Base-by-base conservation (phyloP, 768 basidiomycete species). In the Galerina sulciceps region DNA sequence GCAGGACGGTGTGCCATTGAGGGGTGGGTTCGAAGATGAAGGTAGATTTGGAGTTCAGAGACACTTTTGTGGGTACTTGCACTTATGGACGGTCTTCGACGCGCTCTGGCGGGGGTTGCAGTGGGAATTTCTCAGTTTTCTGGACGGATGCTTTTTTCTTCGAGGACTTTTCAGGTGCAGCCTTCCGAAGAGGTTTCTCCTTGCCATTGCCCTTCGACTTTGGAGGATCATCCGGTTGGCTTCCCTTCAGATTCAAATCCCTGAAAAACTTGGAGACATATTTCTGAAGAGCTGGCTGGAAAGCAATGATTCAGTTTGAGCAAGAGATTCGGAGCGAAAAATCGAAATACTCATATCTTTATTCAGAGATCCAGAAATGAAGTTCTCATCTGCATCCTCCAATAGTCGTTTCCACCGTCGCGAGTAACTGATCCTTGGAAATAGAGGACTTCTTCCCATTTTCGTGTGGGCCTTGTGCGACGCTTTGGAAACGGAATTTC, bases 1-100 rank as follows among this genome's bases (percentile, higher is more conserved):
- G 76, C 10, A 83, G 62, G 10, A 75, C 71, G 47, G 74, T 68
- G 66, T 89, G 85, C 89, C 89, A 90, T 45, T 81, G 78, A 2
- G 87, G 69, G 37, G 65, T 70, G 1, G 80, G 79, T 22, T 73
- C 70, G 47, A 77, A 69, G 9, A 79, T 62, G 59, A 81, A 78
- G 20, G 65, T 66, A 4, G 78, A 76, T 55, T 75, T 77, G 15
- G 73, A 62, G 57, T 76, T 73, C 41, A 75, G 63, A 0, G 75
- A 65, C 34, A 76, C 65, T 64, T 76, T 77, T 4, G 69, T 71
- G 13, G 76, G 75, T 36, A 76, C 61, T 38, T 67, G 64, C 23
- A 68, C 62, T 56, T 68, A 69, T 11, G 69, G 62, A 15, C 35
- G 45, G 26, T 59, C 65, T 6, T 51, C 55, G 23, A 52, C 60